phyloP scores from a whole-genome alignment of 139 green algal species.

The Coelastrella sp. region DNA sequence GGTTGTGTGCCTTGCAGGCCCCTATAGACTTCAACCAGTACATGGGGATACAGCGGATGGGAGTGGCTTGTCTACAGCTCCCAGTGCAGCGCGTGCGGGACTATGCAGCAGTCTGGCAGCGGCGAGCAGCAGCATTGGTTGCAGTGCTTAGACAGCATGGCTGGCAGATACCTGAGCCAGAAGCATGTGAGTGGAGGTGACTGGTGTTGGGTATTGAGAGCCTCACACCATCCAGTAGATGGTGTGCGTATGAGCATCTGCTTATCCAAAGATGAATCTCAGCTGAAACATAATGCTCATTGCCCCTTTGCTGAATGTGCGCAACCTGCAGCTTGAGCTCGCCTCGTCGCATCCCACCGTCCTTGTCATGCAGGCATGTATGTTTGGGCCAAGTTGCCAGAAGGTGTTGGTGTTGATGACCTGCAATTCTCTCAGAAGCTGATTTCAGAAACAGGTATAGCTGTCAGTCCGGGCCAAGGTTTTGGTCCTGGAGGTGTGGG shows the following conservation, averaged over 20 bases:
- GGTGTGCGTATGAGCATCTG: background rate
- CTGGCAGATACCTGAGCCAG: conserved; percentile 43
- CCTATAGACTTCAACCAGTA: conserved; percentile 72
- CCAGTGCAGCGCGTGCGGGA: conserved; percentile 41
- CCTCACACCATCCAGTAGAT: background rate
- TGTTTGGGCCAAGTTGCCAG: conserved; percentile 58
- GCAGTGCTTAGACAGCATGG: conserved; percentile 35
- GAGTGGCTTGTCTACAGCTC: conserved; percentile 58
- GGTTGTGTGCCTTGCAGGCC: conserved; percentile 9
- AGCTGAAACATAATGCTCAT: no score
- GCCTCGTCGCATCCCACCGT: no score
- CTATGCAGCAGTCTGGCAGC: conserved; percentile 52
- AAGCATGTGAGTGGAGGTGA: conserved; percentile 45
- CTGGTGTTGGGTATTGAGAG: no score
- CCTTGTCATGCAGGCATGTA: conserved; percentile 63
- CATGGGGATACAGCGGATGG: conserved; percentile 67
- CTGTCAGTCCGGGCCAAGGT: conserved; percentile 53
- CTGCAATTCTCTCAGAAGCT: conserved; percentile 57
- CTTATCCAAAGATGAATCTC: no score
- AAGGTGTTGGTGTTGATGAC: conserved; percentile 46
- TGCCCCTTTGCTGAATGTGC: no score
- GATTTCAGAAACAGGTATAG: conserved; percentile 53
- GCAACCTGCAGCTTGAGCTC: no score
- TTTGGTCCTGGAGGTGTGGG: conserved; percentile 64
- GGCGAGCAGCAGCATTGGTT: conserved; percentile 43